Evolutionary conservation across 768 basidiomycete species (phyloP), one percentile per base, ranked within the genome.

Genomic region (Termitomyces sp.): DNA sequence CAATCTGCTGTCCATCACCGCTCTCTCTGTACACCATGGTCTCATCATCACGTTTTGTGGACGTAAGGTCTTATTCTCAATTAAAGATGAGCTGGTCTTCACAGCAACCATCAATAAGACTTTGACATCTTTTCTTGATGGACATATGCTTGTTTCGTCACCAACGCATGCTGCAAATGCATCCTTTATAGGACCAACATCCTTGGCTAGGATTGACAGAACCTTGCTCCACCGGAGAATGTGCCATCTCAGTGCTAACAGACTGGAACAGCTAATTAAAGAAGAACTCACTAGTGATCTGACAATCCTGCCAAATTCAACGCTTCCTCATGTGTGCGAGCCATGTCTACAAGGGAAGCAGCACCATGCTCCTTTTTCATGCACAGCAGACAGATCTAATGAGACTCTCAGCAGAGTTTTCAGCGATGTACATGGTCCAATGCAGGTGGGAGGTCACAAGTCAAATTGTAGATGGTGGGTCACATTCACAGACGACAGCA

Each of bases 331-430:
- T 17, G n/a, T 38, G 5, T 38, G 37, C 15, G 10, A 35, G 12
- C 34, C 12, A 4, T 35, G 34, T 14, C 12, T 35, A 0, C 34
- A 35, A 35, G 34, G 15, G 5, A 38, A 38, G 17, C 37, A 38
- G 7, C 37, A 38, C 12, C 15, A 7, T 14, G 37, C 15, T 2
- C 15, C 12, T 2, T 43, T 43, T 6, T 22, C 2, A 22, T 14
- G 7, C 5, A 5, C 1, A 2, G 2, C 42, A 0, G 14, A 43
- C 2, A 15, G 22, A 24, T 4, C 14, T 14, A 15, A 2, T 0
- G 22, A 43, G 12, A 12, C 7, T 2, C 6, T 43, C 0, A 22
- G 21, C 0, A 4, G 22, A 5, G 11, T 43, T 0, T 43, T 43
- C 12, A 24, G 6, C 6, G 12, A 43, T 22, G 12, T 43, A 0